A percentile compares a stretch with the other conserved stretches of the same genome.
These are phyloP conservation scores for Claviceps purpurea DNA, from an alignment of 2,329 filamentous ascomycete species.

Conservation along the genomic window DNA sequence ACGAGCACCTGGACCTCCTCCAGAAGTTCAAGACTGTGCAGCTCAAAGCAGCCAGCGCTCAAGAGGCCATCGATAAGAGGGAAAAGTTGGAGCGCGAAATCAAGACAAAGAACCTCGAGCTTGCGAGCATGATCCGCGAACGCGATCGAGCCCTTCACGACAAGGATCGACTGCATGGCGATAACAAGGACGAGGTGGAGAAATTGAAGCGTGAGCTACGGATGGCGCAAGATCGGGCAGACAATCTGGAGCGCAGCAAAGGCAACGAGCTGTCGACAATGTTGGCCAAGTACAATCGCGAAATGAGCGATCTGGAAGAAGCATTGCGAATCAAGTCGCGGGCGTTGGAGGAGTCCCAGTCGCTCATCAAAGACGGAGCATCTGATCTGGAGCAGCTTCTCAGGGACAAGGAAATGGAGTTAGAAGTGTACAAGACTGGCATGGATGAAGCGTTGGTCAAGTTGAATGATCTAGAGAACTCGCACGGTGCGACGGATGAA, in stretches of 20 bases:
- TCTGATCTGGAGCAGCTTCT: conserved; percentile 76
- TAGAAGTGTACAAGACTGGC: conserved; percentile 94
- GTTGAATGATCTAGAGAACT: conserved; percentile 73
- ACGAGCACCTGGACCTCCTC: conserved; percentile 87
- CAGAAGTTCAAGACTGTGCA: conserved; percentile 96
- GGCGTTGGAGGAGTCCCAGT: conserved; percentile 69
- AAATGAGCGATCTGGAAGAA: conserved; percentile 94
- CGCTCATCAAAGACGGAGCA: conserved; percentile 65
- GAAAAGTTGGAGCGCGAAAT: conserved; percentile 95
- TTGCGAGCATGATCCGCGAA: conserved; percentile 97
- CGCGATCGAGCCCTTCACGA: conserved; percentile 88
- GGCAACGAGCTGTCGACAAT: conserved; percentile 89
- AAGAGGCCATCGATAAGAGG: conserved; percentile 87
- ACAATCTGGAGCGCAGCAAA: conserved; percentile 85
- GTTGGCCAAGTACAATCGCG: conserved; percentile 90
- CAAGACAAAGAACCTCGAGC: conserved; percentile 98
- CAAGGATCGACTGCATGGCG: conserved; percentile 73
- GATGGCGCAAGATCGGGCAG: conserved; percentile 79
- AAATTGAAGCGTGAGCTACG: conserved; percentile 89
- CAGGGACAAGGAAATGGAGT: conserved; percentile 90
- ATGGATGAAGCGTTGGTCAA: conserved; percentile 95
- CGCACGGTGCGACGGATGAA: conserved; percentile 60
- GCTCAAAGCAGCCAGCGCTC: conserved; percentile 89
- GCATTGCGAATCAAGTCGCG: conserved; percentile 78
- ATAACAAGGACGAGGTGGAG: conserved; percentile 84